These are phyloP conservation scores for Pseudomonodictys pantanalensis DNA, from an alignment of 495 filamentous ascomycete genomes.

Conservation along the genomic window DNA sequence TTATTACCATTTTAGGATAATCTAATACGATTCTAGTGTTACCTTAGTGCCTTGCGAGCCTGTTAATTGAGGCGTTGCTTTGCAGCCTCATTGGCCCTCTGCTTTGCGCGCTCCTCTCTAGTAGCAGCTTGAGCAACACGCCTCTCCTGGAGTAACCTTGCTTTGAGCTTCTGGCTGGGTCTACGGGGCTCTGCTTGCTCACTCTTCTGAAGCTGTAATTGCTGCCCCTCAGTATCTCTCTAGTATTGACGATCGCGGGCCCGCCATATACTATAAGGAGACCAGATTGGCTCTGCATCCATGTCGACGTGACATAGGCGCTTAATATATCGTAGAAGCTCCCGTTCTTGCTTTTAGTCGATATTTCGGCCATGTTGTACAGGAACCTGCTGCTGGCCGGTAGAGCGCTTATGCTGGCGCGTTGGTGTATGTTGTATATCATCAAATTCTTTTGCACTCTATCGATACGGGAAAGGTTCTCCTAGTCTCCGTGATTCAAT, in stretches of 20 bases:
- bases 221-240: not conserved
- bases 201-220: constrained; percentile 6
- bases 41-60: not conserved
- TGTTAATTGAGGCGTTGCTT: not conserved
- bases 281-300: constrained; percentile 2
- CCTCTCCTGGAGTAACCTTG: not conserved
- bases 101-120: not conserved
- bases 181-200: not conserved
- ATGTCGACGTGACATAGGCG: constrained; percentile 2
- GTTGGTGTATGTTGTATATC: not conserved
- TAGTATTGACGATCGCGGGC: not conserved
- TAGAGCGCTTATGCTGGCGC: not conserved
- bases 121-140: not conserved
- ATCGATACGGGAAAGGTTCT: not conserved
- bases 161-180: not conserved
- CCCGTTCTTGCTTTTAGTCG: not conserved
- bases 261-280: not conserved
- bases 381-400: not conserved
- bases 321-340: not conserved
- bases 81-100: not conserved
- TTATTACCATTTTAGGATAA: not conserved
- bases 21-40: not conserved
- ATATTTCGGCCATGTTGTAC: not conserved
- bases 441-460: not conserved
- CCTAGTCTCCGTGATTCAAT: not conserved